Evolutionary conservation across 164 flowering plant genomes (phyloP), one percentile per base, ranked within the genome.

Genomic region (Hamamelis virginiana): DNA sequence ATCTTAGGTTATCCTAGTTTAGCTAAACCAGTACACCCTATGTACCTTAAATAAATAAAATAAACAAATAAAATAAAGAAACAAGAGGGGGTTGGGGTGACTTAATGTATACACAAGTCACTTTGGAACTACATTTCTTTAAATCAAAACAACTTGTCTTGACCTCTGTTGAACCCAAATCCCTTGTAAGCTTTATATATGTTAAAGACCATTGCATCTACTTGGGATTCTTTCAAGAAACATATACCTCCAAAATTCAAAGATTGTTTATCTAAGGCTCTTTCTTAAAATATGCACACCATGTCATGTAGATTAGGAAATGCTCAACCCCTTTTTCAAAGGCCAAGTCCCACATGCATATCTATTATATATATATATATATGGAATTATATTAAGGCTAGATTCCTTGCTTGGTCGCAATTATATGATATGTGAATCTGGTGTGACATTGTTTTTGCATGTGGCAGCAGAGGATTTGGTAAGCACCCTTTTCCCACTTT

Each of bases 211-310:
- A n/a, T 46, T 68, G 65, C 62, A 74, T 46, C 72, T 72, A 41
- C 25, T 62, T 63, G 41, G 69, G 81, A 75, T 64, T 73, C 74
- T 78, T 74, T 19, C 64, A 52, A 14, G 52, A 46, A 19, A 66
- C 73, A 62, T 64, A 68, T 72, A 48, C 73, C 69, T 73, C 75
- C 71, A 78, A 67, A 81, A 64, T 69, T 78, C 79, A 73, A 67
- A 61, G 77, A 53, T 76, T 38, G 76, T 75, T 78, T 75, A 73
- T 69, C 79, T 28, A 64, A 62, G 52, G 48, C 59, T 64, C 60
- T 51, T 75, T 65, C 43, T 68, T 79, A 65, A 64, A 65, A 43
- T 66, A 73, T 64, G 65, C 78, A 76, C 78, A 74, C 64, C 77
- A 71, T 71, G 64, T 66, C 77, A 71, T 71, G 64, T 58, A 60